Evolutionary conservation across 176 grass and related monocot species (phyloP).

Genomic region (Alloteropsis semialata): DNA sequence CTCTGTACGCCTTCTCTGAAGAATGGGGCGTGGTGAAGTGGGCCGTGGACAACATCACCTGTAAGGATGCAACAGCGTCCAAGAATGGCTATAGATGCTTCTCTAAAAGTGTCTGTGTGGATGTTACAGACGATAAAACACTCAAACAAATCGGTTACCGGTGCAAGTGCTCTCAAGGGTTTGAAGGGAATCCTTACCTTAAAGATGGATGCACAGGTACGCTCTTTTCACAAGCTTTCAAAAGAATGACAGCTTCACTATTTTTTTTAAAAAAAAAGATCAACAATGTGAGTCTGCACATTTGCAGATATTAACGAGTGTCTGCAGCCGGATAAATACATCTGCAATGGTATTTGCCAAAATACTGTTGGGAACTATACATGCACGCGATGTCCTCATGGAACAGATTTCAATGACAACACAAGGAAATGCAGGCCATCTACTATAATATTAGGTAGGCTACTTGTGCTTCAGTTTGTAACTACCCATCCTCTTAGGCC

Average conservation of each 20-base stretch:
- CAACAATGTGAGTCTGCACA: too few relatives aligned
- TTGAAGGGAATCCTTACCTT: slow-evolving; percentile 47
- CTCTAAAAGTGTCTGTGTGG: background rate
- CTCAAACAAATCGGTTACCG: slow-evolving; percentile 20
- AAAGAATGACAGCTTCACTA: too few relatives aligned
- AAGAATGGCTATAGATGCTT: background rate
- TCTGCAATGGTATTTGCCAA: slow-evolving; percentile 11
- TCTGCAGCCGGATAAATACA: slow-evolving; percentile 3
- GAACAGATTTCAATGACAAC: slow-evolving; percentile 8
- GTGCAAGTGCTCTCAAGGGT: slow-evolving; percentile 30
- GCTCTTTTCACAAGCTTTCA: too few relatives aligned
- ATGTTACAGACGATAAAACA: slow-evolving; percentile 22
- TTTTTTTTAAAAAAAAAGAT: too few relatives aligned
- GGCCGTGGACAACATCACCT: slow-evolving; percentile 18
- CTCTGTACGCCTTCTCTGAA: slow-evolving; percentile 3
- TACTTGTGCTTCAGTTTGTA: background rate
- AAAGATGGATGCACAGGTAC: slow-evolving; percentile 31
- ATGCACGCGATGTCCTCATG: slow-evolving; percentile 9
- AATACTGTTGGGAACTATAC: slow-evolving; percentile 18
- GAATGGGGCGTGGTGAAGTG: slow-evolving; percentile 8
- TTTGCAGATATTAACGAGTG: slow-evolving; percentile 41
- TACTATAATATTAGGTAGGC: background rate
- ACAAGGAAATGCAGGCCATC: slow-evolving; percentile 13
- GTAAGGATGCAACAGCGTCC: background rate
- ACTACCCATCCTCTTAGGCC: too few relatives aligned